A percentile compares a stretch with the other conserved stretches of the same genome.
Conservation (phyloP, 2,329 filamentous ascomycete species). For the Ceratocystis eucalypticola region DNA sequence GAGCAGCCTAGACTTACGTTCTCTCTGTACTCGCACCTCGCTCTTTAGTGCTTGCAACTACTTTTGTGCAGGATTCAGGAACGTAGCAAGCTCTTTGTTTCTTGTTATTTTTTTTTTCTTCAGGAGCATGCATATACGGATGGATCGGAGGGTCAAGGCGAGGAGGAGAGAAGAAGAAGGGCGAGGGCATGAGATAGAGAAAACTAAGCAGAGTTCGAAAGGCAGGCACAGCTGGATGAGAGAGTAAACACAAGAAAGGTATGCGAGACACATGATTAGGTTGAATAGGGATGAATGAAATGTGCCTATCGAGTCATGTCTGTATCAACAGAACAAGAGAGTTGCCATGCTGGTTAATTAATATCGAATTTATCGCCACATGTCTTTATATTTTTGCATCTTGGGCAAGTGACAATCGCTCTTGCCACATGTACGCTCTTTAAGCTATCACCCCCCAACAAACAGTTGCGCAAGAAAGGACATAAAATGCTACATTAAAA, state of each 20-base stretch:
- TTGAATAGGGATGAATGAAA: too few species aligned
- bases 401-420: neutral
- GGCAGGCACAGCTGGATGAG: neutral
- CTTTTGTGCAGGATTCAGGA: neutral
- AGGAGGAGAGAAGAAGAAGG: neutral
- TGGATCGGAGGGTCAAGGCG: neutral
- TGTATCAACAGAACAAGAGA: too few species aligned
- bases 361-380: neutral
- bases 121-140: slow-evolving; percentile 7
- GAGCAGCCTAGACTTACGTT: neutral
- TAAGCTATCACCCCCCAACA: neutral
- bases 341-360: neutral
- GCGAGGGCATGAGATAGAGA: neutral
- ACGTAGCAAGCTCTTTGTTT: neutral
- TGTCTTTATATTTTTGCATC: neutral
- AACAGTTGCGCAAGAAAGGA: neutral
- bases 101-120: neutral
- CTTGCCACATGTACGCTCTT: slow-evolving; percentile 2
- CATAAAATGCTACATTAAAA: neutral
- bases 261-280: too few species aligned
- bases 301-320: too few species aligned
- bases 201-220: neutral
- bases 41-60: slow-evolving; percentile 4
- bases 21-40: neutral
- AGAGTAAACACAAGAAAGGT: too few species aligned